Evolutionary conservation across 2,329 filamentous ascomycete genomes (phyloP).

Genomic region (Neospermospora avenae): DNA sequence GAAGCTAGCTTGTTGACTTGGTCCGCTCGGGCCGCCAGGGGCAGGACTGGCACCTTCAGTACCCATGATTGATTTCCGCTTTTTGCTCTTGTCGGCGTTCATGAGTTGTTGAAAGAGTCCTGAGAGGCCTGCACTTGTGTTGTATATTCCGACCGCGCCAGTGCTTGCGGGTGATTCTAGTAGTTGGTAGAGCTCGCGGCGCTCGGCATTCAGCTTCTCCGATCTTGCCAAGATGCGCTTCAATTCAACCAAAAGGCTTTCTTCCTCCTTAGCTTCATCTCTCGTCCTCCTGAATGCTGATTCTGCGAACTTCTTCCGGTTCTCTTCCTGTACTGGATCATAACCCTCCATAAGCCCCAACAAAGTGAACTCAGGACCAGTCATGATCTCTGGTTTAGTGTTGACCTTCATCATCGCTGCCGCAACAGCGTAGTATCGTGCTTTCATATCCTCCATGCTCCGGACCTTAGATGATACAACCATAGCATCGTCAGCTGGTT

Average conservation of each 20-base stretch:
- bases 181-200: slow-evolving; percentile 79
- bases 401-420: slow-evolving; percentile 77
- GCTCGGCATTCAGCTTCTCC: slow-evolving; percentile 81
- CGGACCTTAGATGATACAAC: slow-evolving; percentile 51
- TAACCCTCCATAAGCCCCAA: slow-evolving; percentile 87
- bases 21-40: slow-evolving; percentile 35
- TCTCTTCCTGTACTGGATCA: slow-evolving; percentile 73
- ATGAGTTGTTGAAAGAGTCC: slow-evolving; percentile 80
- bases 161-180: slow-evolving; percentile 77
- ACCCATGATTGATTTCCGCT: slow-evolving; percentile 70
- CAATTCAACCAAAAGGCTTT: slow-evolving; percentile 82
- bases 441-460: slow-evolving; percentile 86
- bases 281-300: slow-evolving; percentile 74
- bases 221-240: slow-evolving; percentile 87
- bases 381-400: slow-evolving; percentile 84
- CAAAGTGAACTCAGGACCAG: slow-evolving; percentile 73
- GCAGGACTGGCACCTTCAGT: slow-evolving; percentile 52
- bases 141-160: slow-evolving; percentile 70
- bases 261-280: slow-evolving; percentile 90
- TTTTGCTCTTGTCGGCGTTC: slow-evolving; percentile 82
- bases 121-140: slow-evolving; percentile 75
- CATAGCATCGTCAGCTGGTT: slow-evolving; percentile 47
- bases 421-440: slow-evolving; percentile 83
- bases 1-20: slow-evolving; percentile 36
- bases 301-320: slow-evolving; percentile 81